Evolutionary conservation across 1,284 basidiomycete species (phyloP).

Genomic region (Heterobasidion irregulare): DNA sequence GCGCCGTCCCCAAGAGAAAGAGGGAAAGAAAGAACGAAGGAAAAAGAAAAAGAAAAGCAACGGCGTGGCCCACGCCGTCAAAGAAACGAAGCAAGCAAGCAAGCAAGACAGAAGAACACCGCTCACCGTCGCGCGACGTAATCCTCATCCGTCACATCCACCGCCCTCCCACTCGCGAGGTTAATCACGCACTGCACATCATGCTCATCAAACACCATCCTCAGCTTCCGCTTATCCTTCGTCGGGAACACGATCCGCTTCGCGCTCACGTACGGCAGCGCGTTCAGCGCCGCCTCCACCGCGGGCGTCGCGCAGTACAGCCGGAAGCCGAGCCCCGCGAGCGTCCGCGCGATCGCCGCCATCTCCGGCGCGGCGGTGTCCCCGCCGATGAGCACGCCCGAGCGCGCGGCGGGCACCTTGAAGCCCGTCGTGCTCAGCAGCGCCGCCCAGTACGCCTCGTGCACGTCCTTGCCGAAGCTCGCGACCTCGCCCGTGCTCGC

Average conservation of each 20-base stretch:
- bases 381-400: constrained; percentile 84
- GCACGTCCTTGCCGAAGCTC: constrained; percentile 90
- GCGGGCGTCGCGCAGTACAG: constrained; percentile 79
- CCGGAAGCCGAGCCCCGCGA: constrained; percentile 83
- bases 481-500: constrained; percentile 98
- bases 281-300: constrained; percentile 83
- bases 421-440: constrained; percentile 87
- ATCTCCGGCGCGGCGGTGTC: constrained; percentile 81
- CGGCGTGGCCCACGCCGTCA: neutral
- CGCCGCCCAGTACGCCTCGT: constrained; percentile 96
- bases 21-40: neutral
- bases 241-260: constrained; percentile 96
- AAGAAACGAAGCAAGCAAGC: neutral
- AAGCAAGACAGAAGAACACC: neutral
- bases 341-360: constrained; percentile 66
- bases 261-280: constrained; percentile 68
- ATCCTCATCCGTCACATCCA: constrained; percentile 83
- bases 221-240: constrained; percentile 93
- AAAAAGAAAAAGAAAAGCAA: too few species aligned
- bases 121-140: constrained; percentile 86
- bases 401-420: constrained; percentile 75
- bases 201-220: constrained; percentile 89
- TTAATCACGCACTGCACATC: constrained; percentile 97
- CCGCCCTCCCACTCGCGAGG: constrained; percentile 78
- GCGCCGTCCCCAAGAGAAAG: neutral